Conservation (phyloP, 345 rosid genomes). For the Hibiscus syriacus region DNA sequence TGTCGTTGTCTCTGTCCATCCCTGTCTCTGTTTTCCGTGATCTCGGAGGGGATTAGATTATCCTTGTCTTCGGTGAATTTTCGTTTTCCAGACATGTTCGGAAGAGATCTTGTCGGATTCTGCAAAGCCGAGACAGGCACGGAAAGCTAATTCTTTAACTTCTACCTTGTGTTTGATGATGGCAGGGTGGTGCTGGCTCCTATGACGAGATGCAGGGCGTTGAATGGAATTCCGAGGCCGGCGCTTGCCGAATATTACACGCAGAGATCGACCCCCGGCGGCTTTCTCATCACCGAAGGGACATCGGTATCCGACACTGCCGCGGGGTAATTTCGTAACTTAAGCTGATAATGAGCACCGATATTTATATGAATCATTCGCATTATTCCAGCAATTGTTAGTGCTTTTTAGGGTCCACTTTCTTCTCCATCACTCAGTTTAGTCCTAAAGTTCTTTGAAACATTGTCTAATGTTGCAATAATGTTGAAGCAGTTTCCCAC, state of each 20-base stretch:
- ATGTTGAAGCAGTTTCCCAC: conserved; percentile 51
- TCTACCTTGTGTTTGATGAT: background rate
- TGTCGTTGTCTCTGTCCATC: background rate
- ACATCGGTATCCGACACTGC: conserved; percentile 50
- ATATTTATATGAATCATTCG: no score
- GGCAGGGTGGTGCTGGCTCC: conserved; percentile 68
- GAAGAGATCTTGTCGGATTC: background rate
- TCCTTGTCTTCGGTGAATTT: background rate
- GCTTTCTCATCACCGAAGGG: conserved; percentile 75
- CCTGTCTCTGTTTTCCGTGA: background rate
- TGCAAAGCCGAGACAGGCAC: background rate
- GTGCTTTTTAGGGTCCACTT: no score
- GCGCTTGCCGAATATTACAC: conserved; percentile 63
- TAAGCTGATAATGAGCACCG: no score
- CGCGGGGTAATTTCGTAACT: no score
- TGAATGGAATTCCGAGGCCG: conserved; percentile 52
- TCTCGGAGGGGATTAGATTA: background rate
- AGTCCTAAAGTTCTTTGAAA: no score
- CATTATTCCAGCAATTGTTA: no score
- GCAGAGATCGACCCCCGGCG: conserved; percentile 73
- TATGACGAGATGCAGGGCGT: conserved; percentile 57
- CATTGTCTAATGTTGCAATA: background rate
- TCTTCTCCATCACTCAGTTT: no score
- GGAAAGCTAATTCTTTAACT: background rate
- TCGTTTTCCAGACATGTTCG: background rate